Percentiles rank a stretch among this genome's conserved stretches.
These are phyloP conservation scores for Gossypium sturtianum DNA, from an alignment of 345 rosid genomes.

Conservation along the genomic window DNA sequence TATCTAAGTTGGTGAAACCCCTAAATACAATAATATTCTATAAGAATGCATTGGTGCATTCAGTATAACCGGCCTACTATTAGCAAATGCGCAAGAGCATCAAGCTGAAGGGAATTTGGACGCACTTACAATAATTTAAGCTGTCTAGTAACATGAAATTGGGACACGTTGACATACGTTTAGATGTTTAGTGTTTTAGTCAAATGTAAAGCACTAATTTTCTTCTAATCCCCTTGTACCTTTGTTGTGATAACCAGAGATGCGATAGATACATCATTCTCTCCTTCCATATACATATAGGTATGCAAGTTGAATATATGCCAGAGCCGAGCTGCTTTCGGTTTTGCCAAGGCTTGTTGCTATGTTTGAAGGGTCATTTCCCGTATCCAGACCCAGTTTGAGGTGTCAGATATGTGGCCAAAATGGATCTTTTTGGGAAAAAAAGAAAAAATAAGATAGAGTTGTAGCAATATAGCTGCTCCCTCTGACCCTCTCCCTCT, in stretches of 20 bases:
- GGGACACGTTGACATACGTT: neutral
- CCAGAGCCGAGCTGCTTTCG: too few species aligned
- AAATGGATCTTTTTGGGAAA: neutral
- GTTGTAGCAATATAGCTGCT: neutral
- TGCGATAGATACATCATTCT: neutral
- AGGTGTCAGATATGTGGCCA: neutral
- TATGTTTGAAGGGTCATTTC: too few species aligned
- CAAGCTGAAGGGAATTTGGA: neutral
- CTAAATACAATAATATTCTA: neutral
- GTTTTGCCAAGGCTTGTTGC: too few species aligned
- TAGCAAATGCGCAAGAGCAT: neutral
- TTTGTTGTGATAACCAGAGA: neutral
- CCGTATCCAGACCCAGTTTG: neutral
- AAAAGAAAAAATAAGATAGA: too few species aligned
- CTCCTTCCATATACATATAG: neutral
- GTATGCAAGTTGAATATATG: neutral
- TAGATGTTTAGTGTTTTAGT: neutral
- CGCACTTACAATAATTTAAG: neutral
- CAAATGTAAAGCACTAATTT: neutral
- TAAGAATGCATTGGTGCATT: neutral
- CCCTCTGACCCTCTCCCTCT: neutral
- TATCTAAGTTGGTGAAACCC: neutral
- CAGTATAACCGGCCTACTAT: neutral
- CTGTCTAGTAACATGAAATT: neutral
- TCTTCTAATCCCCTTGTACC: neutral